phyloP scores from a whole-genome alignment of 2,329 filamentous ascomycete species.

The Colletotrichum eleusines region DNA sequence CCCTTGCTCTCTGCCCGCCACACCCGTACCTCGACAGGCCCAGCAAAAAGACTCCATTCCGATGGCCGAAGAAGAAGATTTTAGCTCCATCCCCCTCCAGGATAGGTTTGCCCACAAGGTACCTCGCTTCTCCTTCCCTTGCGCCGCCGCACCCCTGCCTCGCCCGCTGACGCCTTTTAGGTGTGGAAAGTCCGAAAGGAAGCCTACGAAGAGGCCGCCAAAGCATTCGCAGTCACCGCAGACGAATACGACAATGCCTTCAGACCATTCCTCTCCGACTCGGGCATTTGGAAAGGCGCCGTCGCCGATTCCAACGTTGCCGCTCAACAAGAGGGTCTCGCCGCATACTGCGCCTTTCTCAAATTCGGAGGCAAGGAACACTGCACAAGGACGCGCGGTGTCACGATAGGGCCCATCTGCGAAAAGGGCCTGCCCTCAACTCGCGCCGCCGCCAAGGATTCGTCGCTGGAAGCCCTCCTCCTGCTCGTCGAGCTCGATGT shows the following conservation, averaged over 20 bases:
- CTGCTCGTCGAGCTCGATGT: conserved; percentile 92
- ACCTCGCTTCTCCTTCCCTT: conserved; percentile 37
- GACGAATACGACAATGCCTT: conserved; percentile 90
- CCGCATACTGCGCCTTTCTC: conserved; percentile 89
- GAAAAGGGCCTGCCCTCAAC: conserved; percentile 94
- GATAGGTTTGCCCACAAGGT: conserved; percentile 90
- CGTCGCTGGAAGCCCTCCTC: conserved; percentile 85
- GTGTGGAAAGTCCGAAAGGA: conserved; percentile 97
- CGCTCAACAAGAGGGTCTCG: conserved; percentile 92
- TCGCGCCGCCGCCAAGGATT: conserved; percentile 88
- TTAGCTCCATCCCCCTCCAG: conserved; percentile 79
- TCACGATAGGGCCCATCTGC: conserved; percentile 82
- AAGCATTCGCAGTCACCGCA: conserved; percentile 85
- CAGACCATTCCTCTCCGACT: conserved; percentile 86
- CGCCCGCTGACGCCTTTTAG: conserved; percentile 54
- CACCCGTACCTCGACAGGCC: neutral
- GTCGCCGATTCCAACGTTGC: conserved; percentile 96
- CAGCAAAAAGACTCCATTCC: conserved; percentile 21
- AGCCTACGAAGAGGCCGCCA: conserved; percentile 92
- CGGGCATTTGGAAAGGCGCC: conserved; percentile 89
- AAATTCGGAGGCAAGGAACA: conserved; percentile 89
- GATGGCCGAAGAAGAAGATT: conserved; percentile 92
- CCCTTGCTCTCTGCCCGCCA: conserved; percentile 1
- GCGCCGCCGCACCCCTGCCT: neutral
- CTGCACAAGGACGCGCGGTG: conserved; percentile 79